Conservation (phyloP, 257 asterid genomes). For the Paraleonurus japonicus region DNA sequence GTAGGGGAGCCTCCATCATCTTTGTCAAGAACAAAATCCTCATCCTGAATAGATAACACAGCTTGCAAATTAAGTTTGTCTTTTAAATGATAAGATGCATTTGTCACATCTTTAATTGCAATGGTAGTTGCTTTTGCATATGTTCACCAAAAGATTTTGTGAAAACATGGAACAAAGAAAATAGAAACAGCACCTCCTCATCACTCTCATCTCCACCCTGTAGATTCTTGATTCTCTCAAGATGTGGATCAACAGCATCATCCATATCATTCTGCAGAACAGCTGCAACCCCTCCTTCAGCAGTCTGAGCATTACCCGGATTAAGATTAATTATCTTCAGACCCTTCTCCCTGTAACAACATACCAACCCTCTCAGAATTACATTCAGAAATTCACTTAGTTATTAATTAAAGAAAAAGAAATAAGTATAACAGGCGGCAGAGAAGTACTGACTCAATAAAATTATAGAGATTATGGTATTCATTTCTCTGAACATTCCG, state of each 20-base stretch:
- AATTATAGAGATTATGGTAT: constrained; percentile 66
- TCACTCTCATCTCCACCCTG: constrained; percentile 73
- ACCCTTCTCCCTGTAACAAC: constrained; percentile 62
- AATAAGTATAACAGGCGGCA: constrained; percentile 14
- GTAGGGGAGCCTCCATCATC: constrained; percentile 96
- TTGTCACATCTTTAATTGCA: neutral
- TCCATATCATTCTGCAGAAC: constrained; percentile 59
- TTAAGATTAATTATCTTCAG: constrained; percentile 68
- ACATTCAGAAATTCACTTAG: constrained; percentile 7
- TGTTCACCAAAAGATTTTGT: neutral
- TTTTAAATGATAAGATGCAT: neutral
- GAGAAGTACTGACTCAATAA: constrained; percentile 58
- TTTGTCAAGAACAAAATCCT: constrained; percentile 69
- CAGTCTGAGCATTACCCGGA: constrained; percentile 36
- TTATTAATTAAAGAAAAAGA: neutral
- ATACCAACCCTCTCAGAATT: constrained; percentile 15
- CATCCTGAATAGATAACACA: constrained; percentile 49
- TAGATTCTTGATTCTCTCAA: constrained; percentile 76
- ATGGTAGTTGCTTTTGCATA: neutral
- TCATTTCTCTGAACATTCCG: constrained; percentile 93
- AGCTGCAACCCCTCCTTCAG: constrained; percentile 69
- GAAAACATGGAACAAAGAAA: neutral
- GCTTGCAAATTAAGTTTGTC: neutral
- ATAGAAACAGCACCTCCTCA: constrained; percentile 56
- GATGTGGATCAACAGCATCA: constrained; percentile 88